A percentile compares a stretch with the other conserved stretches of the same genome.
Evolutionary conservation across 1,284 basidiomycete genomes (phyloP).

Genomic region (Apiotrichum brassicae): DNA sequence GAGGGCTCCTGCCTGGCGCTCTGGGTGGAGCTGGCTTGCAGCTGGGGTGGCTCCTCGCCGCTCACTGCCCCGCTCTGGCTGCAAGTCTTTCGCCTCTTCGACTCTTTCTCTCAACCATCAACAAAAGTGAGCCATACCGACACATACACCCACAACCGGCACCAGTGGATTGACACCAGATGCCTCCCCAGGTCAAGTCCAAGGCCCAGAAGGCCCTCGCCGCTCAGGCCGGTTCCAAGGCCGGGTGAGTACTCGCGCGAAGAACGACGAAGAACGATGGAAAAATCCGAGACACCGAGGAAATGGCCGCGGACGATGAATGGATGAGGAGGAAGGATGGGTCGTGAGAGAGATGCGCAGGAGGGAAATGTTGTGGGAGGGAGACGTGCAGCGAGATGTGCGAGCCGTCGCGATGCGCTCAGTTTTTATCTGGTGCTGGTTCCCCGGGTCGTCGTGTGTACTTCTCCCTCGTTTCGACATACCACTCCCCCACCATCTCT

Average conservation of each 20-base stretch:
- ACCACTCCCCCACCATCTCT: too few relatives aligned
- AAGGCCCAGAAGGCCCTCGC: conserved; percentile 49
- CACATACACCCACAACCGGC: neutral
- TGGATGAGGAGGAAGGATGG: neutral
- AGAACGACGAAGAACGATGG: too few relatives aligned
- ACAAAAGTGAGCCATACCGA: conserved; percentile 4
- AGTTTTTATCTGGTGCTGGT: too few relatives aligned
- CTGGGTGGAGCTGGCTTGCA: neutral
- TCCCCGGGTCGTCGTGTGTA: too few relatives aligned
- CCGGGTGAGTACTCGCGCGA: conserved; percentile 45
- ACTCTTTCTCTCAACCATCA: conserved; percentile 1
- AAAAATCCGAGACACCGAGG: too few relatives aligned
- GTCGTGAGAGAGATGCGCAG: too few relatives aligned
- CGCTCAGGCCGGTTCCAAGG: conserved; percentile 47
- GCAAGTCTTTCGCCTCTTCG: neutral
- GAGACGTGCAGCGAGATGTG: too few relatives aligned
- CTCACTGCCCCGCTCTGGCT: neutral
- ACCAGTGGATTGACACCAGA: neutral
- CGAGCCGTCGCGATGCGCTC: too few relatives aligned
- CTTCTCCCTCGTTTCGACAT: too few relatives aligned
- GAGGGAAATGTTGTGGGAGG: too few relatives aligned
- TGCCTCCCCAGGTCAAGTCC: conserved; percentile 44
- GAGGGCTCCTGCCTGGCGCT: too few relatives aligned
- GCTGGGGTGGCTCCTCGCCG: neutral
- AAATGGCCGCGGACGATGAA: conserved; percentile 16